Evolutionary conservation across 768 basidiomycete species (phyloP).

Genomic region (Daedaleopsis nitida): DNA sequence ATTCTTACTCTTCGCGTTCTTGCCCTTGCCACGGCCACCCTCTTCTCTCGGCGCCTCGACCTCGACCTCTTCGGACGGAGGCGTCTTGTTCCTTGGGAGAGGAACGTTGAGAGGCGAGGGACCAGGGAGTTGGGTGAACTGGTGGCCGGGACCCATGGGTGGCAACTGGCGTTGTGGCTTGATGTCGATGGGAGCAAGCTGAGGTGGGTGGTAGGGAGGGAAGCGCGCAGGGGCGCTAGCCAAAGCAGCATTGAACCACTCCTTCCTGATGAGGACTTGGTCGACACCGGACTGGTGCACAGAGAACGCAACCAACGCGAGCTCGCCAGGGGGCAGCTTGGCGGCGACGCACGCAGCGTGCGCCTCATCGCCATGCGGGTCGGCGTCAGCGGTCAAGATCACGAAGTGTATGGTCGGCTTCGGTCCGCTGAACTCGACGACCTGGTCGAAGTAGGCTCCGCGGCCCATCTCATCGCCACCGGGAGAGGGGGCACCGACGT

Average conservation of each 20-base stretch:
- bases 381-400: slow-evolving; percentile 81
- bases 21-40: slow-evolving; percentile 48
- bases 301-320: slow-evolving; percentile 83
- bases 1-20: slow-evolving; percentile 56
- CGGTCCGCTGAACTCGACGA: slow-evolving; percentile 80
- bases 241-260: slow-evolving; percentile 80
- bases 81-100: slow-evolving; percentile 54
- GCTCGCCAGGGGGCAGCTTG: slow-evolving; percentile 72
- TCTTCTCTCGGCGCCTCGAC: slow-evolving; percentile 66
- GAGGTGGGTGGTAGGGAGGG: slow-evolving; percentile 43
- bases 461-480: slow-evolving; percentile 58
- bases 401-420: slow-evolving; percentile 90
- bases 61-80: slow-evolving; percentile 76
- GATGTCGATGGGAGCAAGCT: slow-evolving; percentile 25
- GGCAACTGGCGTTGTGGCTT: slow-evolving; percentile 19
- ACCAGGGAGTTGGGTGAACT: slow-evolving; percentile 23
- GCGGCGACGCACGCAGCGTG: slow-evolving; percentile 84
- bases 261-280: slow-evolving; percentile 82
- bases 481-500: slow-evolving; percentile 51
- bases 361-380: slow-evolving; percentile 80
- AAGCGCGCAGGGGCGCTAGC: slow-evolving; percentile 58
- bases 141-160: not conserved
- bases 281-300: slow-evolving; percentile 91
- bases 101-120: slow-evolving; percentile 22
- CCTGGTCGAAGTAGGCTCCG: slow-evolving; percentile 68